These are phyloP conservation scores for Neurospora sp. DNA, from an alignment of 495 filamentous ascomycete species.

Conservation along the genomic window DNA sequence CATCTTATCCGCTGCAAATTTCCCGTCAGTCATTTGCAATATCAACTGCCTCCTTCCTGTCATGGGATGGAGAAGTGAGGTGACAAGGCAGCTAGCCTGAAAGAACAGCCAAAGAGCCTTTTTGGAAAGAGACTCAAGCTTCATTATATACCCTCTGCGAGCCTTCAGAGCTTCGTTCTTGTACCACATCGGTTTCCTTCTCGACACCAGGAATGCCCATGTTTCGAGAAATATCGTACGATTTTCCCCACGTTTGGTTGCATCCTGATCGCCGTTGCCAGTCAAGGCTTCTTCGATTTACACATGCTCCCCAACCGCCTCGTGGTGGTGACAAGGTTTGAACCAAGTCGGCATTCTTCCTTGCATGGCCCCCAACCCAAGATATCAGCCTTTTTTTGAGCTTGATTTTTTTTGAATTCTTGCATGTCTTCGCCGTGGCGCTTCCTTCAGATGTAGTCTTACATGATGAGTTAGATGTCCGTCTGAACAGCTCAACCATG, in stretches of 20 bases:
- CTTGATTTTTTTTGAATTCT: not conserved
- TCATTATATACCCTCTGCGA: not conserved
- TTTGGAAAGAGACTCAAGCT: not conserved
- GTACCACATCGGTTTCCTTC: not conserved
- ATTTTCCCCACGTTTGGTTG: slow-evolving; percentile 17
- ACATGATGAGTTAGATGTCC: not conserved
- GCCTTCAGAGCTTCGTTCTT: not conserved
- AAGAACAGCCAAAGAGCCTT: not conserved
- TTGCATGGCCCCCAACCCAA: not conserved
- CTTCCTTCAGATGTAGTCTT: not conserved
- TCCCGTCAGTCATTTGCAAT: not conserved
- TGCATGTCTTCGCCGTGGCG: not conserved
- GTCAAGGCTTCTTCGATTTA: not conserved
- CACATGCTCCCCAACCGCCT: not conserved
- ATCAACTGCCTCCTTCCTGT: not conserved
- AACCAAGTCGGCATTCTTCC: not conserved
- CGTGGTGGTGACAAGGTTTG: not conserved
- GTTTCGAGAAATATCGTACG: slow-evolving; percentile 14
- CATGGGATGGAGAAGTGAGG: not conserved
- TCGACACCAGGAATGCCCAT: not conserved
- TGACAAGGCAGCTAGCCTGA: not conserved
- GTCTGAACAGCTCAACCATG: not conserved
- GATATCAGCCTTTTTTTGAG: not conserved
- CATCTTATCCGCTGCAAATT: not conserved
- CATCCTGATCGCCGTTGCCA: slow-evolving; percentile 14